phyloP scores from a whole-genome alignment of 78 protist genomes.

The Anaeramoeba flamelloides region DNA sequence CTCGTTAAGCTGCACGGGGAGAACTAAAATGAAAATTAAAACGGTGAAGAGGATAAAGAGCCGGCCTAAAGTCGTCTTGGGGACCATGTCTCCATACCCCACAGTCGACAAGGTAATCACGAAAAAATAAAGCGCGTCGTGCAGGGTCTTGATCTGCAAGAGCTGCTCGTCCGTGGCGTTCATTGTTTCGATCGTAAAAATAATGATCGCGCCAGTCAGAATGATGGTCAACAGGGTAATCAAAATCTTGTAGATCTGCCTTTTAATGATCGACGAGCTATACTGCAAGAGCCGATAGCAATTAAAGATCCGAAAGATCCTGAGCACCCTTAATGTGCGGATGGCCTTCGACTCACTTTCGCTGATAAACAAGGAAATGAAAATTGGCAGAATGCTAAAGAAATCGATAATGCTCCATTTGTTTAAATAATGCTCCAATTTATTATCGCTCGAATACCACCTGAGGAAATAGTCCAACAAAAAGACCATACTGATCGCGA shows the following conservation, averaged over 20 bases:
- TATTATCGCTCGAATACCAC: not conserved
- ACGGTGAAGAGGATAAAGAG: constrained; percentile 8
- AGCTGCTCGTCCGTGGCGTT: too few relatives aligned
- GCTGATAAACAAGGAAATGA: not conserved
- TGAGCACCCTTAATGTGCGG: not conserved
- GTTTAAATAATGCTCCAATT: not conserved
- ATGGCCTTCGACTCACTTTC: not conserved
- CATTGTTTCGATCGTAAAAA: too few relatives aligned
- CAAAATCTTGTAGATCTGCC: not conserved
- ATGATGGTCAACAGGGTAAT: constrained; percentile 15
- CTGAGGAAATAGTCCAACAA: not conserved
- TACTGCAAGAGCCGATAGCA: not conserved
- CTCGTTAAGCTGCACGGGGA: too few relatives aligned
- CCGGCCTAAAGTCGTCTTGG: constrained; percentile 13
- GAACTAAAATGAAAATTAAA: not conserved
- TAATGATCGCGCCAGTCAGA: too few relatives aligned
- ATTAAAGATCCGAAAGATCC: constrained; percentile 7
- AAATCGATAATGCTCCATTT: not conserved
- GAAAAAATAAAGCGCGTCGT: too few relatives aligned
- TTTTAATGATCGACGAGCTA: not conserved
- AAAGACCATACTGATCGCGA: constrained; percentile 1
- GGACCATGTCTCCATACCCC: constrained; percentile 26
- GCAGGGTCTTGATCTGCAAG: too few relatives aligned
- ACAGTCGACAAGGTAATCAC: constrained; percentile 30
- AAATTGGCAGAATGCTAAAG: constrained; percentile 5